phyloP scores from a whole-genome alignment of 441 rosid species.

The Brassica balearica region DNA sequence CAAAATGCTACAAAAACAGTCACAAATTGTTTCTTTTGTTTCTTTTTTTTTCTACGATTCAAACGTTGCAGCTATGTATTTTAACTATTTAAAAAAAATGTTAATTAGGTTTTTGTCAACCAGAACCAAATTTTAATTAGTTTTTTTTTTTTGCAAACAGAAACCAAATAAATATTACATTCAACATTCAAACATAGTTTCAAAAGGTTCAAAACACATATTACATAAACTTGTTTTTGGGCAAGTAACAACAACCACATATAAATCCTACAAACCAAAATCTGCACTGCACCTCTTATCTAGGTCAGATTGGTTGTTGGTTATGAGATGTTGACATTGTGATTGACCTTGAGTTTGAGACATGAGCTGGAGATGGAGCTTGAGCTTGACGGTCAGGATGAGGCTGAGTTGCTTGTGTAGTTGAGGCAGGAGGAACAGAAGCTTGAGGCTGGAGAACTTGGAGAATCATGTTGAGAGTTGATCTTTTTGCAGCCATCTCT shows the following conservation, averaged over 20 bases:
- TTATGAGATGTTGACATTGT: neutral
- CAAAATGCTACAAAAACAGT: no score
- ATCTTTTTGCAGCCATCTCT: neutral
- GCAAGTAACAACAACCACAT: neutral
- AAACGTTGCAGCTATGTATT: no score
- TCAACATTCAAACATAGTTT: neutral
- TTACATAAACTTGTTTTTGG: neutral
- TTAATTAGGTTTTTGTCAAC: no score
- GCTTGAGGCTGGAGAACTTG: neutral
- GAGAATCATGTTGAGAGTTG: neutral
- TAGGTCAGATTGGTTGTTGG: neutral
- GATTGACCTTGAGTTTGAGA: neutral
- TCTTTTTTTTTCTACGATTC: no score
- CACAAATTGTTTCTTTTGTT: no score
- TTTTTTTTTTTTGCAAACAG: neutral
- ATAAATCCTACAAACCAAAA: neutral
- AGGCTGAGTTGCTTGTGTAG: neutral
- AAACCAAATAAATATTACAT: neutral
- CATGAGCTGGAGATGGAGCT: neutral
- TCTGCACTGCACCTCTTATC: neutral
- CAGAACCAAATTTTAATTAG: no score
- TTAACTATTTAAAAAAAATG: no score
- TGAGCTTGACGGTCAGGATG: neutral
- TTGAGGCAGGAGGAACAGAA: neutral
- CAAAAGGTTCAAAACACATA: neutral